A percentile compares a stretch with the other conserved stretches of the same genome.
Evolutionary conservation across 1,284 basidiomycete species (phyloP).

Genomic region (Phellinidium pouzarii): DNA sequence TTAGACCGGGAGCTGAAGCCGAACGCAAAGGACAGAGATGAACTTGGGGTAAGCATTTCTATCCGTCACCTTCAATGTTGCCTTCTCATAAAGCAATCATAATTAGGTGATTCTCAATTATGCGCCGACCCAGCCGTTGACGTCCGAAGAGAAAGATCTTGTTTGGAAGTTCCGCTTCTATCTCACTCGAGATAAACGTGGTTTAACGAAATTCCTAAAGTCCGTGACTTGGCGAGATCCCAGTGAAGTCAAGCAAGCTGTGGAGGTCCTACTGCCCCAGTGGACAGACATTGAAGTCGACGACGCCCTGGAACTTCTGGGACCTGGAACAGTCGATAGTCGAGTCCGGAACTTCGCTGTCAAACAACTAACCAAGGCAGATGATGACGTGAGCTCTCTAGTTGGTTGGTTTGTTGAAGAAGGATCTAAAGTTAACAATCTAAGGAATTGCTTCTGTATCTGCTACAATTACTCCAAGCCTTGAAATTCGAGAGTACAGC

Average conservation of each 20-base stretch:
- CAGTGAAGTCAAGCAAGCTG: constrained; percentile 95
- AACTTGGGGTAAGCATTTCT: constrained; percentile 67
- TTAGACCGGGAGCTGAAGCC: constrained; percentile 96
- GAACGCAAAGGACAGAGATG: constrained; percentile 91
- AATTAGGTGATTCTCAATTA: constrained; percentile 82
- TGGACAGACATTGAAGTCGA: constrained; percentile 98
- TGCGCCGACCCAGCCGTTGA: constrained; percentile 83
- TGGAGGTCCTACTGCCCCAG: constrained; percentile 90
- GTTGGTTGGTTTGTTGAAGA: constrained; percentile 3
- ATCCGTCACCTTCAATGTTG: constrained; percentile 8
- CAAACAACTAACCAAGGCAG: constrained; percentile 81
- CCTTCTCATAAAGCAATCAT: neutral
- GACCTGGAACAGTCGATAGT: constrained; percentile 86
- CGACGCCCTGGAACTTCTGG: constrained; percentile 92
- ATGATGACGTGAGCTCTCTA: constrained; percentile 76
- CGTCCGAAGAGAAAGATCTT: constrained; percentile 89
- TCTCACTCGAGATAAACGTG: constrained; percentile 82
- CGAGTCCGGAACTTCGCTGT: constrained; percentile 94
- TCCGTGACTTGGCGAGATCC: constrained; percentile 97
- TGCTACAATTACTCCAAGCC: constrained; percentile 95
- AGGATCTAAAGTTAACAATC: neutral
- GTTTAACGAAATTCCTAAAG: constrained; percentile 96
- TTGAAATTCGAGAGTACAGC: constrained; percentile 88
- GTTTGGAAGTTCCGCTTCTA: constrained; percentile 99
- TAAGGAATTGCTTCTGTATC: constrained; percentile 87